phyloP scores from a whole-genome alignment of 306 rosid species.

The Prunus salicina region DNA sequence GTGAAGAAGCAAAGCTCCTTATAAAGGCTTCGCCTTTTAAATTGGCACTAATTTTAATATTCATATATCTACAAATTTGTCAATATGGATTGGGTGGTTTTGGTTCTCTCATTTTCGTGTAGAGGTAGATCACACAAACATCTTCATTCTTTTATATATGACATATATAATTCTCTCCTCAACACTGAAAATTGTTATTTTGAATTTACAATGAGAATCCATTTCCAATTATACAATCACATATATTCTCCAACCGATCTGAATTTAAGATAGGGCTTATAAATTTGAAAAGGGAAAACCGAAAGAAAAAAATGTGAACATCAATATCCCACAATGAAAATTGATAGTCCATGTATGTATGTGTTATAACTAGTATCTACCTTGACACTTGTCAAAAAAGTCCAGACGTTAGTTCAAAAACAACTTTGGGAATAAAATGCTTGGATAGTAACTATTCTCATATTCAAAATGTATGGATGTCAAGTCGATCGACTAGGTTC shows the following conservation, averaged over 20 bases:
- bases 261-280: background rate
- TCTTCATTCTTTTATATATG: slow-evolving; percentile 26
- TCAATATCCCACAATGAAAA: too few species aligned
- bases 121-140: slow-evolving; percentile 20
- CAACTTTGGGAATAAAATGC: too few species aligned
- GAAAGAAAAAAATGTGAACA: background rate
- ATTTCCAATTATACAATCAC: background rate
- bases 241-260: background rate
- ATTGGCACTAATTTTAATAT: background rate
- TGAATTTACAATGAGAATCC: background rate
- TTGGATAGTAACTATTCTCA: too few species aligned
- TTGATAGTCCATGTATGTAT: too few species aligned
- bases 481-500: too few species aligned
- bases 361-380: too few species aligned
- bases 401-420: too few species aligned
- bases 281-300: background rate
- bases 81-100: slow-evolving; percentile 43
- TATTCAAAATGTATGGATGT: too few species aligned
- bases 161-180: slow-evolving; percentile 23
- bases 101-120: slow-evolving; percentile 42
- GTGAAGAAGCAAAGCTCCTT: slow-evolving; percentile 14
- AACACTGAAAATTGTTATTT: slow-evolving; percentile 10
- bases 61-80: slow-evolving; percentile 14
- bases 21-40: slow-evolving; percentile 23
- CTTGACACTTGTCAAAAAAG: too few species aligned